These are phyloP conservation scores for Camillea tinctor DNA, from an alignment of 2,329 filamentous ascomycete species.

Conservation along the genomic window DNA sequence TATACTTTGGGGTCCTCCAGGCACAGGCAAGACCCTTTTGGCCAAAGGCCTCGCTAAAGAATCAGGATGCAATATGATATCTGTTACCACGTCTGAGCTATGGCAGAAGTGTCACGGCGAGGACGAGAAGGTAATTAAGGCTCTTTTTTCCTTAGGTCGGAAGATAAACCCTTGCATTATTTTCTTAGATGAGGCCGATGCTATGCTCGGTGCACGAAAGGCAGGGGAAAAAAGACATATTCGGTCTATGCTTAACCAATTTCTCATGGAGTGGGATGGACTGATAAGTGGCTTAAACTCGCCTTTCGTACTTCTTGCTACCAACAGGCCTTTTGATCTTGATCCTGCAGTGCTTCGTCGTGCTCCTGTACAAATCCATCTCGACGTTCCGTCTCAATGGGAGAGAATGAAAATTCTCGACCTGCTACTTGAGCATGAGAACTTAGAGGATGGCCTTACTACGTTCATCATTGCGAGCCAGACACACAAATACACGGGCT, in stretches of 20 bases:
- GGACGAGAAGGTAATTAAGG: conserved; percentile 28
- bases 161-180: conserved; percentile 29
- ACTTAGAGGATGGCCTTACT: background rate
- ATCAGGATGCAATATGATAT: conserved; percentile 22
- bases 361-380: background rate
- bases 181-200: conserved; percentile 31
- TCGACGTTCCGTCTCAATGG: background rate
- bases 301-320: background rate
- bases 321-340: background rate
- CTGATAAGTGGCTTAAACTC: background rate
- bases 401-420: background rate
- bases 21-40: conserved; percentile 31
- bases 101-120: conserved; percentile 20
- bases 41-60: conserved; percentile 22
- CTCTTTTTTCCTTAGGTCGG: conserved; percentile 24
- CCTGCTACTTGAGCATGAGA: background rate
- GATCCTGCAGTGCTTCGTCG: background rate
- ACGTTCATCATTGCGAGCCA: background rate
- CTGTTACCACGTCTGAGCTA: conserved; percentile 15
- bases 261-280: conserved; percentile 3
- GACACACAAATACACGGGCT: background rate
- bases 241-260: conserved; percentile 1
- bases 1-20: conserved; percentile 31
- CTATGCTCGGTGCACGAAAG: conserved; percentile 6
- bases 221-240: background rate